These are phyloP conservation scores for Eimeria brunetti DNA, from an alignment of 169 alveolate species.

Conservation along the genomic window DNA sequence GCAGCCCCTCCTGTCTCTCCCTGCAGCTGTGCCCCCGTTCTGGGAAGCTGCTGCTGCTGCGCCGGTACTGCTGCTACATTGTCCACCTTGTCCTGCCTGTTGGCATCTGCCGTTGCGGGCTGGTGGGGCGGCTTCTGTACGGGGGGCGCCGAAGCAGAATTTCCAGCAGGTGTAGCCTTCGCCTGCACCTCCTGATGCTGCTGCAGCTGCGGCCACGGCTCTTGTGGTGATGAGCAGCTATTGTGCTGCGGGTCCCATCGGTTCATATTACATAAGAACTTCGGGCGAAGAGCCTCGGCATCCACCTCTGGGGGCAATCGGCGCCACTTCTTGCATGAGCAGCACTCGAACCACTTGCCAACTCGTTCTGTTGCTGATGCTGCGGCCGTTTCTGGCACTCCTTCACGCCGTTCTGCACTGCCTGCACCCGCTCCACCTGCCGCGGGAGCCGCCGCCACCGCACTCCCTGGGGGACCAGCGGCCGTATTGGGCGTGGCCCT, in stretches of 20 bases:
- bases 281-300: conserved; percentile 65
- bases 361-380: conserved; percentile 18
- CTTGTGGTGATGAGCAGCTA: conserved; percentile 77
- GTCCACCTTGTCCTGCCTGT: conserved; percentile 55
- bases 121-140: conserved; percentile 44
- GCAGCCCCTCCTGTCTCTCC: conserved; percentile 62
- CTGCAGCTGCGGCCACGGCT: conserved; percentile 78
- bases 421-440: conserved; percentile 24
- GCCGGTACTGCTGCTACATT: conserved; percentile 25
- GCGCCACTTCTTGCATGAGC: conserved; percentile 75
- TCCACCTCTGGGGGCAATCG: conserved; percentile 75
- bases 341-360: conserved; percentile 71
- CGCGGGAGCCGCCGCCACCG: conserved; percentile 40
- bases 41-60: conserved; percentile 52
- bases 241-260: conserved; percentile 63
- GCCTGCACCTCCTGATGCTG: conserved; percentile 57
- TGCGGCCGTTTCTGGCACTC: conserved; percentile 51
- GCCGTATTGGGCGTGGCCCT: conserved; percentile 51
- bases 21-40: conserved; percentile 48
- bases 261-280: conserved; percentile 69
- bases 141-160: conserved; percentile 56
- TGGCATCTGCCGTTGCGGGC: conserved; percentile 35
- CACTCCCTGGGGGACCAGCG: conserved; percentile 15
- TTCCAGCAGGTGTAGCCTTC: conserved; percentile 43
- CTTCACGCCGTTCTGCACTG: conserved; percentile 44